Conservation (phyloP, 257 asterid species). For the Fraxinus quadrangulata region DNA sequence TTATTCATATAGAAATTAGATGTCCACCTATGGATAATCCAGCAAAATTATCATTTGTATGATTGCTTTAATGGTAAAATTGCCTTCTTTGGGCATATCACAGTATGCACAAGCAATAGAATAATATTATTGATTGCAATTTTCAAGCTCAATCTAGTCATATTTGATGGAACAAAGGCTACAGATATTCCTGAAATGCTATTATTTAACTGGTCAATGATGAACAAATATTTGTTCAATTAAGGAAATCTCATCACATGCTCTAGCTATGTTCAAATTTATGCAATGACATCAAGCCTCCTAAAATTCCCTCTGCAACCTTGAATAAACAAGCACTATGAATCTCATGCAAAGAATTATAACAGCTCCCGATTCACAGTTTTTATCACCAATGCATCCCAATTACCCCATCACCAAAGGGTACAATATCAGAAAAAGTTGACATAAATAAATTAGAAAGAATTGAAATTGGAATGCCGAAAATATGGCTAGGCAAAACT, state of each 20-base stretch:
- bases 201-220: not conserved
- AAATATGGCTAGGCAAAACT: no score
- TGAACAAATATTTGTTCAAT: not conserved
- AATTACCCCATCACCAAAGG: no score
- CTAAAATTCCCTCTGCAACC: not conserved
- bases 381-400: not conserved
- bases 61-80: not conserved
- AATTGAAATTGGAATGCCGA: no score
- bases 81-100: not conserved
- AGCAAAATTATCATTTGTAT: not conserved
- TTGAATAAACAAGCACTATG: not conserved
- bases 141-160: not conserved
- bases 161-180: not conserved
- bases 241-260: not conserved
- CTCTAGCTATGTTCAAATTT: not conserved
- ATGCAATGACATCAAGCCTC: not conserved
- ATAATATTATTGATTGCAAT: not conserved
- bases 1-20: not conserved
- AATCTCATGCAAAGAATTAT: not conserved
- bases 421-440: no score
- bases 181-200: not conserved
- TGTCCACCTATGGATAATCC: not conserved
- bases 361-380: not conserved
- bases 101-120: not conserved
- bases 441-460: no score